phyloP scores from a whole-genome alignment of 495 filamentous ascomycete genomes.

The Clavariopsis aquatica region DNA sequence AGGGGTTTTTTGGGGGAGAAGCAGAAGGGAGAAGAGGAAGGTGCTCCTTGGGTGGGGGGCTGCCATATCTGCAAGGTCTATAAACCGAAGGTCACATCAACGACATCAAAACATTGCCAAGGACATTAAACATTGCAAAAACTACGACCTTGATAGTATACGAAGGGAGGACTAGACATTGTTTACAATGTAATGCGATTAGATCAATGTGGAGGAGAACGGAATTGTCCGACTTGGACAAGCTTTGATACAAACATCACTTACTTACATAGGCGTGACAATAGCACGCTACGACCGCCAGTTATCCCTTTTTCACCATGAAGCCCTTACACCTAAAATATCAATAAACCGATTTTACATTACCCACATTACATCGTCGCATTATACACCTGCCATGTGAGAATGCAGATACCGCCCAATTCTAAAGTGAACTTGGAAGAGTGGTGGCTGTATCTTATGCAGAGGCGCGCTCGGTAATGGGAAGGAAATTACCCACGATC shows the following conservation, averaged over 20 bases:
- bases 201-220: background rate
- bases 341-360: slow-evolving; percentile 8
- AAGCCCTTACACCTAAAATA: background rate
- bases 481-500: slow-evolving; percentile 96
- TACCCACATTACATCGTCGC: slow-evolving; percentile 15
- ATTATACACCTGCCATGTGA: slow-evolving; percentile 1
- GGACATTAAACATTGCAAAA: too few relatives aligned
- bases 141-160: too few relatives aligned
- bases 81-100: too few relatives aligned
- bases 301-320: background rate
- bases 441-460: background rate
- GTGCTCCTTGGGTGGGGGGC: background rate
- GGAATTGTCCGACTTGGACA: background rate
- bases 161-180: background rate
- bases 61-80: too few relatives aligned
- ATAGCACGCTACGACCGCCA: background rate
- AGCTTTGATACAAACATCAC: background rate
- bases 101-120: background rate
- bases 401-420: slow-evolving; percentile 10
- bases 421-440: background rate
- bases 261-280: background rate
- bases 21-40: background rate
- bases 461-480: slow-evolving; percentile 41
- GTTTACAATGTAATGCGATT: background rate
- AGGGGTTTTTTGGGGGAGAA: slow-evolving; percentile 5